Evolutionary conservation across 2,329 filamentous ascomycete species (phyloP).

Genomic region (Aureobasidium namibiae): DNA sequence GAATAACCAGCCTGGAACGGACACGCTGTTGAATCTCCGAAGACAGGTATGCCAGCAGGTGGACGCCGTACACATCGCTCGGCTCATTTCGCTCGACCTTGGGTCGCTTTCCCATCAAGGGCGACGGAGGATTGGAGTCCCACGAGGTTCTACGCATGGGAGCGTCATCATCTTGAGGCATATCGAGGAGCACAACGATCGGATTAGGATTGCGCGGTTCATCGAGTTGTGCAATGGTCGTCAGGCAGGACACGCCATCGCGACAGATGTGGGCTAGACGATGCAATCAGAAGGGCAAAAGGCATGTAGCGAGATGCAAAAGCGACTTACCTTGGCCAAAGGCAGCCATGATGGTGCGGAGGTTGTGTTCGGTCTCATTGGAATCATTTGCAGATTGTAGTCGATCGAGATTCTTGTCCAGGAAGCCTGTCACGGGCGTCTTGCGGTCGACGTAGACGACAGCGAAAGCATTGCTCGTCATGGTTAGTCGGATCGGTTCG

Average conservation of each 20-base stretch:
- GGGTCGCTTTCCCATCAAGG: slow-evolving; percentile 27
- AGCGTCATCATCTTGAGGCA: slow-evolving; percentile 35
- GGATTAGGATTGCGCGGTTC: slow-evolving; percentile 28
- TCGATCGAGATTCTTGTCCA: slow-evolving; percentile 27
- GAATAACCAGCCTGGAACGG: slow-evolving; percentile 33
- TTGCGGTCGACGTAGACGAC: slow-evolving; percentile 37
- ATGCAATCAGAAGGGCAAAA: background rate
- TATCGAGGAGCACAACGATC: slow-evolving; percentile 34
- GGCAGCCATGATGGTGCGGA: slow-evolving; percentile 32
- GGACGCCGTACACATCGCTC: slow-evolving; percentile 35
- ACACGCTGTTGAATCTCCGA: slow-evolving; percentile 34
- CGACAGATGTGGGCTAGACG: slow-evolving; percentile 30
- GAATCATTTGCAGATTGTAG: slow-evolving; percentile 20
- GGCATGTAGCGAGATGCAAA: background rate
- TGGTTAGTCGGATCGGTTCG: slow-evolving; percentile 16
- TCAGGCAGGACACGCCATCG: slow-evolving; percentile 31
- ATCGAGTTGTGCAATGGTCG: slow-evolving; percentile 29
- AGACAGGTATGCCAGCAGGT: slow-evolving; percentile 33
- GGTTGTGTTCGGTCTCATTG: slow-evolving; percentile 31
- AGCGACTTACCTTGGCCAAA: slow-evolving; percentile 32
- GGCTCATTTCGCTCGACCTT: slow-evolving; percentile 25
- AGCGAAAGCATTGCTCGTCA: slow-evolving; percentile 38
- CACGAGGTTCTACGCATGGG: slow-evolving; percentile 32
- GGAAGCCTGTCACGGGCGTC: slow-evolving; percentile 22
- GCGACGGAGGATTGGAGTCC: slow-evolving; percentile 33